Percentiles rank a stretch among this genome's conserved stretches.
Evolutionary conservation across 768 basidiomycete species (phyloP).

Genomic region (Roridomyces roridus): DNA sequence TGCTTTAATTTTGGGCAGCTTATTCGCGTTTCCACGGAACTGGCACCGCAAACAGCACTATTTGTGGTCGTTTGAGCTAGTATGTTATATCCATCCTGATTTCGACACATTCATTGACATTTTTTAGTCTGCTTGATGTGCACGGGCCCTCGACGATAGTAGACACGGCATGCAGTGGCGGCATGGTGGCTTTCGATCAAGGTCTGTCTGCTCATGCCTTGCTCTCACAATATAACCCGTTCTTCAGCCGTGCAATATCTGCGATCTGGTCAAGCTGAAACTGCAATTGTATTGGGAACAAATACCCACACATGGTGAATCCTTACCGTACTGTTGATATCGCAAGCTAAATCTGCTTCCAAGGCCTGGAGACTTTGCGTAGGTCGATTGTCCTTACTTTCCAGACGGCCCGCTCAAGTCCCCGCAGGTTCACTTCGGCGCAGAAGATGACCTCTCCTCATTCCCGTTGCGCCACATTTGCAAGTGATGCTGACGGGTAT

Average conservation of each 20-base stretch:
- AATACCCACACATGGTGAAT: conserved; percentile 40
- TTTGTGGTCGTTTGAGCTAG: conserved; percentile 44
- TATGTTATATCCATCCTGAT: conserved; percentile 29
- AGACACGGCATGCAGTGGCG: conserved; percentile 43
- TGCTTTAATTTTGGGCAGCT: conserved; percentile 20
- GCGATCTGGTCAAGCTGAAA: conserved; percentile 38
- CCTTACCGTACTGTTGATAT: not conserved
- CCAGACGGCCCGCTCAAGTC: no score
- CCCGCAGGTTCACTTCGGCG: conserved; percentile 35
- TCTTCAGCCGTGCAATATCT: conserved; percentile 38
- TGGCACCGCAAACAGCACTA: conserved; percentile 38
- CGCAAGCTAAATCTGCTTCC: not conserved
- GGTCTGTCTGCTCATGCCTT: conserved; percentile 22
- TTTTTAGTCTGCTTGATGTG: conserved; percentile 37
- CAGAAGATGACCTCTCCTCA: conserved; percentile 41
- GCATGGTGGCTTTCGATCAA: conserved; percentile 40
- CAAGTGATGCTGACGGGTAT: conserved; percentile 41
- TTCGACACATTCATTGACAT: no score
- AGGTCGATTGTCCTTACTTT: not conserved
- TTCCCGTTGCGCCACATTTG: conserved; percentile 41
- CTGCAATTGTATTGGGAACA: conserved; percentile 39
- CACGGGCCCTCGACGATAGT: conserved; percentile 42
- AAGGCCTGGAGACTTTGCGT: conserved; percentile 41
- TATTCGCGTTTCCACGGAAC: conserved; percentile 41
- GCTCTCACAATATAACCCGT: not conserved